These are phyloP conservation scores for Aotearoamyces nothofagi DNA, from an alignment of 2,329 filamentous ascomycete species.

Conservation along the genomic window DNA sequence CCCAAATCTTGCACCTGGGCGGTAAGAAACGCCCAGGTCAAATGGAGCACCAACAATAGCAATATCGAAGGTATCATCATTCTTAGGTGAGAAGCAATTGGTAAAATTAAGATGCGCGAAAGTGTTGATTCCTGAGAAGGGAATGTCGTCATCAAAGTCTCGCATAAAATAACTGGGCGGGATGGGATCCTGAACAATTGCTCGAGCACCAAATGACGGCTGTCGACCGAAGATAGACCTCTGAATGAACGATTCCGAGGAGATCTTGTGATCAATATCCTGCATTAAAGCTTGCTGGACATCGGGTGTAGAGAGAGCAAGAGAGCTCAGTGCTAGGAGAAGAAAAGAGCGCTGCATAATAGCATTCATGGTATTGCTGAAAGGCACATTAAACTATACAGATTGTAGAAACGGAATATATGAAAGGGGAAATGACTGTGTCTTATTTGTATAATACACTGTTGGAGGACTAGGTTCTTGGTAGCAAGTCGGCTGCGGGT, in stretches of 20 bases:
- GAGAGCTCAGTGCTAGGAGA: no score
- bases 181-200: slow-evolving; percentile 7
- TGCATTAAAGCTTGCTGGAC: no score
- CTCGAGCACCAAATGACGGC: background rate
- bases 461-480: no score
- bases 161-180: slow-evolving; percentile 8
- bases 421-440: no score
- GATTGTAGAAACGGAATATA: no score
- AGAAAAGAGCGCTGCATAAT: no score
- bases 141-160: slow-evolving; percentile 5
- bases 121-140: slow-evolving; percentile 9
- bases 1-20: slow-evolving; percentile 17
- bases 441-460: no score
- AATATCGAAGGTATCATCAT: slow-evolving; percentile 15
- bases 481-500: no score
- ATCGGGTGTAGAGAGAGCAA: no score
- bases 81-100: slow-evolving; percentile 12
- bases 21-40: slow-evolving; percentile 16
- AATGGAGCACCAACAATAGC: slow-evolving; percentile 18
- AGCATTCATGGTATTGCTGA: no score
- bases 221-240: slow-evolving; percentile 8
- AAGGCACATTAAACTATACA: no score
- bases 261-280: no score
- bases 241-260: slow-evolving; percentile 7
- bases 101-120: slow-evolving; percentile 15